A percentile compares a stretch with the other conserved stretches of the same genome.
phyloP scores from a whole-genome alignment of 768 basidiomycete species.

The Cystofilobasidium capitatum region DNA sequence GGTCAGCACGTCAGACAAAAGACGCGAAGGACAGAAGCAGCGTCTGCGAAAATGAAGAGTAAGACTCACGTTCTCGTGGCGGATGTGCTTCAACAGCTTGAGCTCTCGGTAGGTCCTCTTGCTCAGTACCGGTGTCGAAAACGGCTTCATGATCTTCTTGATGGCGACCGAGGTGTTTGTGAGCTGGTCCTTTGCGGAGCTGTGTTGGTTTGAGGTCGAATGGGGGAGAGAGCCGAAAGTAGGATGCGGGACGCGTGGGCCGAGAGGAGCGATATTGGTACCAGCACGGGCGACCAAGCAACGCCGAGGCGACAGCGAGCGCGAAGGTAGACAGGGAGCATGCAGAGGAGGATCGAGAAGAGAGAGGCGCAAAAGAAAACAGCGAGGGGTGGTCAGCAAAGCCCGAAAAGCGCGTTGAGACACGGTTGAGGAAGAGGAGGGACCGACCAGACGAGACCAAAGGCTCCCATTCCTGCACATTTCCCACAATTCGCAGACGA shows the following conservation, averaged over 20 bases:
- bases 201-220: constrained; percentile 35
- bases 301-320: too few species aligned
- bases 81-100: constrained; percentile 95
- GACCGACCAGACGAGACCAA: constrained; percentile 89
- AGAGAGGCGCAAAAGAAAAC: constrained; percentile 18
- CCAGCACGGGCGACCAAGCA: too few species aligned
- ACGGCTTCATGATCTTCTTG: constrained; percentile 99
- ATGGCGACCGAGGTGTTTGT: constrained; percentile 90
- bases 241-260: too few species aligned
- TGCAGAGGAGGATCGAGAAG: background rate
- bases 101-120: constrained; percentile 97
- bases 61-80: constrained; percentile 82
- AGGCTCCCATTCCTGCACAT: constrained; percentile 60
- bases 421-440: constrained; percentile 27
- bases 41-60: background rate
- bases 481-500: too few species aligned
- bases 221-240: too few species aligned
- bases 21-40: constrained; percentile 15
- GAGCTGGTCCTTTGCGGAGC: constrained; percentile 89
- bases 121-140: constrained; percentile 88
- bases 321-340: too few species aligned
- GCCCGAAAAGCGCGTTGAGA: background rate
- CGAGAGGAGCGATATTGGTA: too few species aligned
- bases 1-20: constrained; percentile 18
- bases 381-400: constrained; percentile 7